phyloP scores from a whole-genome alignment of 495 filamentous ascomycete species.

The Penicillium verhagenii region DNA sequence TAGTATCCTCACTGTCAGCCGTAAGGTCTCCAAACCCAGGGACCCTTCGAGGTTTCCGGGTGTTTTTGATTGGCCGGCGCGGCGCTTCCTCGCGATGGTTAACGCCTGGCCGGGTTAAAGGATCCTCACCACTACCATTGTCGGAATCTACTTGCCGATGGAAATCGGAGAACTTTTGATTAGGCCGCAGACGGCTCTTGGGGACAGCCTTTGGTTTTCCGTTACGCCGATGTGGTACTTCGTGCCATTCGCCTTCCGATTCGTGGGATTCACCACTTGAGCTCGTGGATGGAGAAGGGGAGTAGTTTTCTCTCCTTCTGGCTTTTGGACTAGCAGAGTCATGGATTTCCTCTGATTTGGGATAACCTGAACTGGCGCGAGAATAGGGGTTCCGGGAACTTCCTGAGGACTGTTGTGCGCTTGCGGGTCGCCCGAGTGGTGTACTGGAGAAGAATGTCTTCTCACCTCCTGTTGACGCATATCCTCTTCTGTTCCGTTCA shows the following conservation, averaged over 20 bases:
- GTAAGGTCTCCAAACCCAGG: conserved; percentile 13
- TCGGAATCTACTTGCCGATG: conserved; percentile 21
- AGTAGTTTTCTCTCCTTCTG: conserved; percentile 25
- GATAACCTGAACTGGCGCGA: conserved; percentile 34
- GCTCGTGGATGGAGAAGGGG: conserved; percentile 34
- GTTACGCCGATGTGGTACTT: conserved; percentile 15
- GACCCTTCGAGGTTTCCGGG: conserved; percentile 12
- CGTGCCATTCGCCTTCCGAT: conserved; percentile 26
- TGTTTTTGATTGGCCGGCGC: background rate
- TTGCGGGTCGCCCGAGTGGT: conserved; percentile 44
- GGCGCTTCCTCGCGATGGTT: conserved; percentile 6
- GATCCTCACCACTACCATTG: conserved; percentile 35
- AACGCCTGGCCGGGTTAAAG: conserved; percentile 5
- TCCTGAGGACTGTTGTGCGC: conserved; percentile 44
- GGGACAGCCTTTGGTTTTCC: conserved; percentile 44
- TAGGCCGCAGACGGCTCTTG: conserved; percentile 39
- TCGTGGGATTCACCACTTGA: conserved; percentile 40
- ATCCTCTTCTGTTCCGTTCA: conserved; percentile 63
- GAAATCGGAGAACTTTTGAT: conserved; percentile 37
- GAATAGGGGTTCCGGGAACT: conserved; percentile 24
- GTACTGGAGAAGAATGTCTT: conserved; percentile 56
- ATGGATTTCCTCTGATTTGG: conserved; percentile 26
- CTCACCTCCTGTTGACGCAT: conserved; percentile 68
- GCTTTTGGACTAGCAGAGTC: conserved; percentile 43
- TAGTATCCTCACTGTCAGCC: conserved; percentile 25